Evolutionary conservation across 208 protist species (phyloP), one percentile per base, ranked within the genome.

Genomic region (Acanthamoeba sp.): DNA sequence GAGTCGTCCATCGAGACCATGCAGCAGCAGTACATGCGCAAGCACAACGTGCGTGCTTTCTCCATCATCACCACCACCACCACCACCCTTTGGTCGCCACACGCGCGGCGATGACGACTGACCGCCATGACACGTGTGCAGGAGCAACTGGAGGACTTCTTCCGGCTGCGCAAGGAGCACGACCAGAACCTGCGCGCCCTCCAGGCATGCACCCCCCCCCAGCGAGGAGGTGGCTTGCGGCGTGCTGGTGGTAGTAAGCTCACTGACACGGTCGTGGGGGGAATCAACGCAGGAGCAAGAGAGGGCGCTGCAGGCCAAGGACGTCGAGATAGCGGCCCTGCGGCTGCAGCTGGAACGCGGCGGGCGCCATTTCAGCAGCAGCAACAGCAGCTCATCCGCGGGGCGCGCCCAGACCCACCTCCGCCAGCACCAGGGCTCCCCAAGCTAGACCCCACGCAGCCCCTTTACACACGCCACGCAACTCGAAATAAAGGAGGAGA

Each of bases 1-100:
- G 64, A 71, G 32, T 71, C 64, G 20, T 29, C 64, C 10, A 71
- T 71, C 10, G 64, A 71, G 64, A 71, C 18, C 64, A 71, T 71
- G 18, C 64, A 71, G 64, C 64, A 71, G 64, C 64, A 71, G 29
- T 71, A 40, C 64, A n/a, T 38, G 64, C 64, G 32, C 64, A 71
- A 71, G 64, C 24, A 38, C 64, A 71, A 14, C 18, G 64, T 71
- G 16, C 55, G 55, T 59, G 12, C 55, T 18, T 59, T 18, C 55
- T 59, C 55, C 10, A 9, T 71, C 10, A 48, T 48, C 42, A 3
- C 42, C 42, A 3, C 42, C 42, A 3, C 64, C 32, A 29, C 64
- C 32, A 20, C 4, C 27, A 1, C 27, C 27, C 36, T 71, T n/a
- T 10, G 29, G 20, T 24, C 10, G 52, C 10, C 52, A 59, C 52